Base-by-base conservation (phyloP, 805 yeast genomes). In the Ogataea henricii region DNA sequence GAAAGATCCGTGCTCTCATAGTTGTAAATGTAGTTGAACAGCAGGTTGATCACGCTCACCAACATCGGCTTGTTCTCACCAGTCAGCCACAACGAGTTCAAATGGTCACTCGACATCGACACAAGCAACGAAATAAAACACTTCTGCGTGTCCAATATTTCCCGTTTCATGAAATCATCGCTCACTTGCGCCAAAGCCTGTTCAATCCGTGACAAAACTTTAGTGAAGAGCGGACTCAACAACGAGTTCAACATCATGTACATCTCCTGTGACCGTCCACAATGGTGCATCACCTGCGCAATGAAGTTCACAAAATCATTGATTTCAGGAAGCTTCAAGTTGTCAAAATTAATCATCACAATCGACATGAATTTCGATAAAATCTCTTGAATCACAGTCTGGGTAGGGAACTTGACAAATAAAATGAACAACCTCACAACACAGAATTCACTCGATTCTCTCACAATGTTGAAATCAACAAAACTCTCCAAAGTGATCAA, bases 381-480 rank as follows among this genome's bases (percentile, higher is more conserved):
- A 40, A 79, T 73, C 7, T 61, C 60, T 46, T 74, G 71, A 35
- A 74, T 68, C 18, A 58, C 60, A 9, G 36, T 40, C 52, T 81
- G 72, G 6, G 68, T 66, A 17, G 67, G 66, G 46, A 55, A 49
- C 41, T 63, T 67, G 20, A 81, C 81, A 58, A 94, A 71, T 35
- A 92, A 72, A 18, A 95, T 89, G 46, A 90, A 85, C 56, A 94
- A 76, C 52, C 98, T 78, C 9, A 96, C 89, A 68, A 91, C 84
- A 25, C 96, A 81, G 64, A 87, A 89, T 58, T 97, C 78, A 4
- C 92, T 75, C 4, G 97, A 85, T 56, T 89, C 96, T 62, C 98
- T 79, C 39, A 92, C 81, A 26, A 74, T 73, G 62, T 85, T 89
- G 52, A 74, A 76, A 34, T 79, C 77, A 46, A 82, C 75, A 53